A percentile compares a stretch with the other conserved stretches of the same genome.
phyloP scores from a whole-genome alignment of 78 protist genomes.

The Bigelowiella natans region DNA sequence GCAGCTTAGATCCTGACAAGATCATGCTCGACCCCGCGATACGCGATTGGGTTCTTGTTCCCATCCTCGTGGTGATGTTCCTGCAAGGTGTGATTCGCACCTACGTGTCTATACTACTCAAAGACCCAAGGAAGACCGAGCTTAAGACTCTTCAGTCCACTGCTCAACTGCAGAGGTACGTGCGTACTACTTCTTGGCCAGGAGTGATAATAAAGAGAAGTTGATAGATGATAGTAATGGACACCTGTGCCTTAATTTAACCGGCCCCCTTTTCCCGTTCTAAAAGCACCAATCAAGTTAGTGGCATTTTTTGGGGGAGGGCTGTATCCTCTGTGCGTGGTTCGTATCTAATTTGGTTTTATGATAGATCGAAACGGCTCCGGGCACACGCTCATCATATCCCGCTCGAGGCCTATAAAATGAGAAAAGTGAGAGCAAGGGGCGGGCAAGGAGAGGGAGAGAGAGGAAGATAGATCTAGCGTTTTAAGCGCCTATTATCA shows the following conservation, averaged over 20 bases:
- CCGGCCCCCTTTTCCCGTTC: too few species aligned
- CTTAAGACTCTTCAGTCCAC: neutral
- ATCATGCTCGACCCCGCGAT: neutral
- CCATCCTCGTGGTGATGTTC: neutral
- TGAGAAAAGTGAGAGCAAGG: neutral
- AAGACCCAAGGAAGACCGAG: neutral
- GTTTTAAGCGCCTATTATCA: too few species aligned
- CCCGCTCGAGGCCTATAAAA: neutral
- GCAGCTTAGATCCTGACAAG: neutral
- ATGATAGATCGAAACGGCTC: neutral
- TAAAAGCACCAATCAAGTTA: too few species aligned
- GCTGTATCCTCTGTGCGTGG: too few species aligned
- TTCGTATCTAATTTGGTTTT: too few species aligned
- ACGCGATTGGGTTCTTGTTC: neutral
- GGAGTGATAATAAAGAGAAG: too few species aligned
- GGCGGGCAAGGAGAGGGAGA: too few species aligned
- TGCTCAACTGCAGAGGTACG: neutral
- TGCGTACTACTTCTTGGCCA: too few species aligned
- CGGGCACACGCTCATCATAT: neutral
- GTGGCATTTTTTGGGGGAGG: too few species aligned
- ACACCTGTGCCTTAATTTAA: too few species aligned
- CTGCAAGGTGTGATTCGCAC: neutral
- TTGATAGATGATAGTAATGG: too few species aligned
- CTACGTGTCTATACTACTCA: neutral
- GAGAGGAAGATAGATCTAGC: too few species aligned